phyloP scores from a whole-genome alignment of 805 yeast genomes.

The Peterozyma toletana region DNA sequence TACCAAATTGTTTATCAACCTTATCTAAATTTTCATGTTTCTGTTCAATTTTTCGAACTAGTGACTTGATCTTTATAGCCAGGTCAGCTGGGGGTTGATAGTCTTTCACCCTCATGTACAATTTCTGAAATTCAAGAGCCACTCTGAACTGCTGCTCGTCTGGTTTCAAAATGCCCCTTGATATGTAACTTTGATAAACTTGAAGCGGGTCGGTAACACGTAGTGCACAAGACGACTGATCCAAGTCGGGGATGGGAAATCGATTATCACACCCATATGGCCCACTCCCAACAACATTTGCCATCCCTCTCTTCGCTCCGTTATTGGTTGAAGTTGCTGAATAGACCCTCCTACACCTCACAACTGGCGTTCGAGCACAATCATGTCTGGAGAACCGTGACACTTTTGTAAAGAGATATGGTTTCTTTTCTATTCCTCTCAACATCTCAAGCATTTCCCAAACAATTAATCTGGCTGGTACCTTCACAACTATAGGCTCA shows the following conservation, averaged over 20 bases:
- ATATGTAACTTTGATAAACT: slow-evolving; percentile 46
- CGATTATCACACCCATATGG: slow-evolving; percentile 17
- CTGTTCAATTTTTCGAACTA: slow-evolving; percentile 26
- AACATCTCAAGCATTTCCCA: too few species aligned
- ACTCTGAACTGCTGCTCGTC: slow-evolving; percentile 59
- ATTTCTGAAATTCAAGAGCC: slow-evolving; percentile 54
- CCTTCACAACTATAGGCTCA: too few species aligned
- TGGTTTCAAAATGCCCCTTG: slow-evolving; percentile 40
- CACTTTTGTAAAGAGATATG: too few species aligned
- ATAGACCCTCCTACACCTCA: too few species aligned
- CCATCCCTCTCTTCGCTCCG: background rate
- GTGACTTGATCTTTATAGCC: slow-evolving; percentile 31
- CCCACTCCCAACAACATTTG: slow-evolving; percentile 9
- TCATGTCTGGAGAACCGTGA: too few species aligned
- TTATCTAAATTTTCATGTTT: slow-evolving; percentile 10
- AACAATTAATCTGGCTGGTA: too few species aligned
- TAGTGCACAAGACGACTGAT: slow-evolving; percentile 11
- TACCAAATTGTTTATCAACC: slow-evolving; percentile 18
- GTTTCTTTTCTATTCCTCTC: too few species aligned
- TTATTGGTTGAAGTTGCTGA: too few species aligned
- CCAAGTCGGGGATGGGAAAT: slow-evolving; percentile 12
- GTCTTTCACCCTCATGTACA: slow-evolving; percentile 50
- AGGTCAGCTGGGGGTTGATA: slow-evolving; percentile 49
- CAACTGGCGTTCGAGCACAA: too few species aligned
- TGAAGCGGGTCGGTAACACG: slow-evolving; percentile 58